These are phyloP conservation scores for Neoboletus magnificus DNA, from an alignment of 768 basidiomycete genomes.

Conservation along the genomic window DNA sequence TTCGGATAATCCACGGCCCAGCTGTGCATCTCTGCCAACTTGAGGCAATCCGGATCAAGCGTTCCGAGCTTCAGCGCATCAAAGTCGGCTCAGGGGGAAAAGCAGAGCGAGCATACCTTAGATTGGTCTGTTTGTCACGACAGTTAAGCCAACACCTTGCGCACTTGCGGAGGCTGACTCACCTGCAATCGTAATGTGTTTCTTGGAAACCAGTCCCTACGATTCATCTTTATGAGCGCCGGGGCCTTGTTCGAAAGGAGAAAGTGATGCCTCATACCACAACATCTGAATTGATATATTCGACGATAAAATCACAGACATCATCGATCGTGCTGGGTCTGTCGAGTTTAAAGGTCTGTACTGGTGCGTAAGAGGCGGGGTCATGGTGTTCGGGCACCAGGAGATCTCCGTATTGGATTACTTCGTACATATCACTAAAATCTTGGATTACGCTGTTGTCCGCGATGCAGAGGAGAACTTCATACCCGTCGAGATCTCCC, in stretches of 20 bases:
- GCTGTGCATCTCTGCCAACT: conserved; percentile 54
- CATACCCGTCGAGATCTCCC: conserved; percentile 77
- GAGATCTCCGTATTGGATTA: conserved; percentile 54
- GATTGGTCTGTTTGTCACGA: conserved; percentile 60
- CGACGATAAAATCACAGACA: conserved; percentile 76
- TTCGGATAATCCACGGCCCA: conserved; percentile 81
- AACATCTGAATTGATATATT: conserved; percentile 82
- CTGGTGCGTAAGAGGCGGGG: conserved; percentile 50
- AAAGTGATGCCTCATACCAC: conserved; percentile 43
- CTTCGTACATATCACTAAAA: conserved; percentile 59
- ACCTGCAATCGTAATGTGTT: conserved; percentile 71
- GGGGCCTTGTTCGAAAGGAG: neutral
- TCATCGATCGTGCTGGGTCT: conserved; percentile 60
- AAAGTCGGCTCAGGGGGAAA: neutral
- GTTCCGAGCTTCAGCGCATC: conserved; percentile 50
- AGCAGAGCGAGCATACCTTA: conserved; percentile 38
- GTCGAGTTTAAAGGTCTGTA: conserved; percentile 35
- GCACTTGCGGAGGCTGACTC: conserved; percentile 18
- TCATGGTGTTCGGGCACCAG: conserved; percentile 49
- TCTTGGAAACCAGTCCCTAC: conserved; percentile 66
- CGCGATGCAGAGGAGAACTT: neutral
- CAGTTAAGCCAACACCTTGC: neutral
- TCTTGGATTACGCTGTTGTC: neutral
- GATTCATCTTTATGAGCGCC: conserved; percentile 9
- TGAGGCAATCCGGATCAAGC: conserved; percentile 51